Percentiles rank a stretch among this genome's conserved stretches.
Evolutionary conservation across 306 rosid species (phyloP).

Genomic region (Potentilla sterilis): DNA sequence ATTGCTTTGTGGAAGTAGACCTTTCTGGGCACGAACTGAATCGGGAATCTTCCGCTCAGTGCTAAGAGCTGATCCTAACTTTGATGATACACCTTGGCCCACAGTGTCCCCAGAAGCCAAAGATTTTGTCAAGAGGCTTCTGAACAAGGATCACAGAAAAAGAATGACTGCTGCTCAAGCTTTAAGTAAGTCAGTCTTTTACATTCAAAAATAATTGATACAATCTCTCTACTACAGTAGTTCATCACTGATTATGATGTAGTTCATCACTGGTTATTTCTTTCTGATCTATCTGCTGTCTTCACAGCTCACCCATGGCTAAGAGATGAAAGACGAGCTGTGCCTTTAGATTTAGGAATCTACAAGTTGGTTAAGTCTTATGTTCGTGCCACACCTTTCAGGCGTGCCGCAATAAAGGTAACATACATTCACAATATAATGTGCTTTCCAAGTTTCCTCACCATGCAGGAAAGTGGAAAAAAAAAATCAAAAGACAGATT

Average conservation of each 20-base stretch:
- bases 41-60: slow-evolving; percentile 97
- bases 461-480: neutral
- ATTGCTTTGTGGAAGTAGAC: slow-evolving; percentile 90
- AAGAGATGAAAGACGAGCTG: slow-evolving; percentile 52
- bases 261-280: neutral
- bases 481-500: neutral
- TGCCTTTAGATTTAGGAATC: slow-evolving; percentile 80
- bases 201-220: neutral
- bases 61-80: slow-evolving; percentile 88
- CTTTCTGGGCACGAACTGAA: slow-evolving; percentile 97
- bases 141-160: slow-evolving; percentile 94
- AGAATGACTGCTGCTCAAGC: slow-evolving; percentile 98
- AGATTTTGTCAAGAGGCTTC: slow-evolving; percentile 88
- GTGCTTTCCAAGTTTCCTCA: neutral
- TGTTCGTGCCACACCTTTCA: slow-evolving; percentile 74
- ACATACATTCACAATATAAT: neutral
- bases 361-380: slow-evolving; percentile 80
- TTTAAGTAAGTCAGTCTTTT: slow-evolving; percentile 44
- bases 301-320: slow-evolving; percentile 95
- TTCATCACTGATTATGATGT: too few species aligned
- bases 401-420: slow-evolving; percentile 88
- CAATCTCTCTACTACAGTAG: neutral
- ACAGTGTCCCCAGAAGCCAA: slow-evolving; percentile 83
- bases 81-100: slow-evolving; percentile 93
- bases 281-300: slow-evolving; percentile 14